Percentiles rank a stretch among this genome's conserved stretches.
phyloP scores from a whole-genome alignment of 2,329 filamentous ascomycete species.

The Penicillium sumatraense region DNA sequence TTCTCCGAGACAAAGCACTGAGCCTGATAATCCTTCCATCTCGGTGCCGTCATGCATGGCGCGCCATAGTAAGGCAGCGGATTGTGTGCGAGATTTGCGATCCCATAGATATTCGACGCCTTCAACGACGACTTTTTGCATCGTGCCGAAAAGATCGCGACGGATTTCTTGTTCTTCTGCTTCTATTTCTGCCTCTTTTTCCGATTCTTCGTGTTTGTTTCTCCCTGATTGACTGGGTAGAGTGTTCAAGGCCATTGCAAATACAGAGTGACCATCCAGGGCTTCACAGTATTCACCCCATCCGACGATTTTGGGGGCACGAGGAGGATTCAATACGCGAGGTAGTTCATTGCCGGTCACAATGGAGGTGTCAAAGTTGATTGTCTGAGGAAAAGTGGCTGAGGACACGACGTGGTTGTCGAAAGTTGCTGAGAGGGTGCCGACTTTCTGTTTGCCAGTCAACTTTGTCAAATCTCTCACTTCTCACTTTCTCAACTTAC shows the following conservation, averaged over 20 bases:
- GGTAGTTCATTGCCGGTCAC: constrained; percentile 14
- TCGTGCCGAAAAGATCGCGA: constrained; percentile 5
- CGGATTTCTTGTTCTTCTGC: no score
- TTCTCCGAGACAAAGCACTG: constrained; percentile 19
- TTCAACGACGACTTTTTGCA: constrained; percentile 16
- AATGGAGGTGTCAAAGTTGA: constrained; percentile 15
- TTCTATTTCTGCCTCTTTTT: neutral
- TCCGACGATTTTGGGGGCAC: constrained; percentile 13
- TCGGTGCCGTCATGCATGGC: constrained; percentile 15
- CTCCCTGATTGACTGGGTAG: neutral
- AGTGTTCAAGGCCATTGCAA: constrained; percentile 13
- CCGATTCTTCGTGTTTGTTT: neutral
- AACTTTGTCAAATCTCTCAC: neutral
- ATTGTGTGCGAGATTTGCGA: constrained; percentile 13
- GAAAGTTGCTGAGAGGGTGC: constrained; percentile 13
- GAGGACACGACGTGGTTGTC: constrained; percentile 12
- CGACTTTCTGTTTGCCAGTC: constrained; percentile 11
- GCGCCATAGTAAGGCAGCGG: constrained; percentile 18
- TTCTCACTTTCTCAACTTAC: neutral
- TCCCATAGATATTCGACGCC: constrained; percentile 20
- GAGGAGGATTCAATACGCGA: constrained; percentile 7
- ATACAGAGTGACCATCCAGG: constrained; percentile 12
- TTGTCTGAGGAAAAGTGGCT: constrained; percentile 15
- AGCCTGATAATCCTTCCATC: constrained; percentile 16
- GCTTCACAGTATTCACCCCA: constrained; percentile 19